These are phyloP conservation scores for Apiospora pterosperma DNA, from an alignment of 2,329 filamentous ascomycete genomes.

Conservation along the genomic window DNA sequence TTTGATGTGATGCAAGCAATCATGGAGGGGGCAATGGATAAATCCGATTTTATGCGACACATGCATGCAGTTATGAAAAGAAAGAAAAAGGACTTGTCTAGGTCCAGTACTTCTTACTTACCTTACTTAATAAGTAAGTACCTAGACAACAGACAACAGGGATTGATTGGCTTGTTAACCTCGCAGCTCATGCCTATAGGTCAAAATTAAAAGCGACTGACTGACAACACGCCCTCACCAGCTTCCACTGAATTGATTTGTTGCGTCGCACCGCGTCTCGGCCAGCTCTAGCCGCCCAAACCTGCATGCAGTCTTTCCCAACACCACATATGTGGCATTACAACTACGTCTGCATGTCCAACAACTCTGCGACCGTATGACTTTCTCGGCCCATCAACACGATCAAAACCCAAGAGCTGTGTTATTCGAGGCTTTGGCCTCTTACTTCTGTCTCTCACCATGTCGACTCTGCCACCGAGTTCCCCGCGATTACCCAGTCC, in stretches of 20 bases:
- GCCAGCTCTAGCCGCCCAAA: neutral
- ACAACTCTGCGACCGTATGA: neutral
- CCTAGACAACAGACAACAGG: neutral
- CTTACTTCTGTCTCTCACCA: constrained; percentile 25
- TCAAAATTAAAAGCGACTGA: too few relatives aligned
- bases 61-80: too few relatives aligned
- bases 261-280: constrained; percentile 2
- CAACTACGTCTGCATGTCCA: neutral
- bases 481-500: constrained; percentile 93
- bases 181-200: neutral
- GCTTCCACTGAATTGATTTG: constrained; percentile 1
- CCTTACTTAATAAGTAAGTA: too few relatives aligned
- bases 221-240: neutral
- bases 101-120: too few relatives aligned
- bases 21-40: too few relatives aligned
- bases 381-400: neutral
- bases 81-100: too few relatives aligned
- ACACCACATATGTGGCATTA: neutral
- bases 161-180: neutral
- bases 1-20: too few relatives aligned
- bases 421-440: constrained; percentile 12
- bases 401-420: neutral
- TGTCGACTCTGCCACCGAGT: constrained; percentile 62
- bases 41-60: too few relatives aligned
- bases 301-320: neutral